Base-by-base conservation (phyloP, 2,329 filamentous ascomycete species). In the Diaporthe sp. region DNA sequence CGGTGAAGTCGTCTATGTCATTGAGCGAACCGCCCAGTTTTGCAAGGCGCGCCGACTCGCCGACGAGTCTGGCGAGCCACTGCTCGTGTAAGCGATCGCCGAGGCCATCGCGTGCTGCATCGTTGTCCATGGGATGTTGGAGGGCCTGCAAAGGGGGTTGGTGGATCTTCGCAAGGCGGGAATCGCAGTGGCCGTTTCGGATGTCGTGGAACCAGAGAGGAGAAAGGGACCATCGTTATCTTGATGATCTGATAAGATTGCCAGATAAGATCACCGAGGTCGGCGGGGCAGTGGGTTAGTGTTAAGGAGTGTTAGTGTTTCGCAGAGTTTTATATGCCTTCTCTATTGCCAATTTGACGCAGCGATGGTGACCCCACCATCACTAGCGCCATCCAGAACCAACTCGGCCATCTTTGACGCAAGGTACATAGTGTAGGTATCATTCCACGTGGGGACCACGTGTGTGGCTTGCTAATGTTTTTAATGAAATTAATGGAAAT, bases 161-260 rank as follows among this genome's bases (percentile, higher is more conserved):
- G 28, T 45, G 25, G 60, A 64, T 47, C 60, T 64, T 35, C 38
- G 45, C 61, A 22, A 67, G 30, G 54, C 68, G 54, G 33, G 6
- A 45, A 47, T 25, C 13, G 28, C 54, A 57, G 30, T 60, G 25
- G 54, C 30, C 54, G 50, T 7, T 7, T 33, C 47, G 50, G 30
- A 68, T 68, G 71, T 47, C 13, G 61, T 55, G 61, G 52, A 73
- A 50, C 30, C 40, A 47, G 12, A 60, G 47, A 42, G 40, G 52
- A 57, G 71, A 47, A 28, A 9, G 35, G 8, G 50, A 10, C 30
- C 12, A 58, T 28, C 19, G 52, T 68, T 75, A 75, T 75, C 73
- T 72, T 33, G 66, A 72, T 38, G 33, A 75, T 75, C 73, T 75
- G 73, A 75, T 75, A 75, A 75, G 54, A 64, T 74, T 38, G 22